Conservation (phyloP, 495 filamentous ascomycete species). For the Podospora pseudocomata region DNA sequence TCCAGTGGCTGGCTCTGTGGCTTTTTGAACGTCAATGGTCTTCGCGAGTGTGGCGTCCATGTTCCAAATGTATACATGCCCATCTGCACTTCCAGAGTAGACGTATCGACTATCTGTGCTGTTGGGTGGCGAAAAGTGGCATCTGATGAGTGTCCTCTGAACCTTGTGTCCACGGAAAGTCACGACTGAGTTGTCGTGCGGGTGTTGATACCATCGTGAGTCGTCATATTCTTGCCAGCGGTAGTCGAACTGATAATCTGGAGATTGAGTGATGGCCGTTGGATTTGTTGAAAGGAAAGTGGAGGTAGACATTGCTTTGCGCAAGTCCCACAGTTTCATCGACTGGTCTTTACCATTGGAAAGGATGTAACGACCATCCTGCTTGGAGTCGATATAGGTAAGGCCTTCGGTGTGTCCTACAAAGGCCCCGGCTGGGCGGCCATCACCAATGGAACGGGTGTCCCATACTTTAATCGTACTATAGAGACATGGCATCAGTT, state of each 20-base stretch:
- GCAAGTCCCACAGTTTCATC: constrained; percentile 96
- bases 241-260: constrained; percentile 66
- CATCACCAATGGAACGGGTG: constrained; percentile 80
- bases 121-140: constrained; percentile 87
- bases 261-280: constrained; percentile 37
- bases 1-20: constrained; percentile 45
- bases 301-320: constrained; percentile 71
- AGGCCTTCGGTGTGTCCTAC: constrained; percentile 91
- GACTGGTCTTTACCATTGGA: constrained; percentile 95
- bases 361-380: constrained; percentile 89
- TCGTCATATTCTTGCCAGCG: constrained; percentile 69
- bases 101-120: constrained; percentile 91
- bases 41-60: constrained; percentile 84
- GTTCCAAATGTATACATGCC: constrained; percentile 87
- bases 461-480: constrained; percentile 93
- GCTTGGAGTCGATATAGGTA: constrained; percentile 95
- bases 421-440: constrained; percentile 85
- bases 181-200: constrained; percentile 85
- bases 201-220: constrained; percentile 66
- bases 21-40: constrained; percentile 69
- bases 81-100: constrained; percentile 85
- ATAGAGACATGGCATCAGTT: not conserved
- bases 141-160: constrained; percentile 84
- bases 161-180: constrained; percentile 90
- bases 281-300: constrained; percentile 52